A percentile compares a stretch with the other conserved stretches of the same genome.
phyloP scores from a whole-genome alignment of 2,329 filamentous ascomycete genomes.

The Chaetomium sp. region DNA sequence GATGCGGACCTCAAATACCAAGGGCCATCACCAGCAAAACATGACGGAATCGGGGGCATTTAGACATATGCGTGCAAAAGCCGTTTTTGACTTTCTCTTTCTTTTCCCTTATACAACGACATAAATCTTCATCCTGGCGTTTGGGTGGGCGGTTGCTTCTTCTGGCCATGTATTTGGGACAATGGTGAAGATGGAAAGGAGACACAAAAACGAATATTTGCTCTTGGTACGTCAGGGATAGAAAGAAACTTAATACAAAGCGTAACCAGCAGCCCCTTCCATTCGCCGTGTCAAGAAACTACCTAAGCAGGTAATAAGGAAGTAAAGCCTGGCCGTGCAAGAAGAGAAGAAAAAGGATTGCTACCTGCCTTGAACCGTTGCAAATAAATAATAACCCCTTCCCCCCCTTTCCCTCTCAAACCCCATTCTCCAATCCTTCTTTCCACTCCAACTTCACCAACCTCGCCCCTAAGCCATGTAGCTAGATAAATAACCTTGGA shows the following conservation, averaged over 20 bases:
- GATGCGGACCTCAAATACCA: no score
- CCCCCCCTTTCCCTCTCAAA: not conserved
- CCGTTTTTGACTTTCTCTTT: no score
- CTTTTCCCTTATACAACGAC: not conserved
- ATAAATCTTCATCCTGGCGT: not conserved
- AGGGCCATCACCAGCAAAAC: not conserved
- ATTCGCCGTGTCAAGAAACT: conserved; percentile 3
- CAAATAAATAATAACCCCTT: not conserved
- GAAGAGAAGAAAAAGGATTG: no score
- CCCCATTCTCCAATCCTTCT: not conserved
- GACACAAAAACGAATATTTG: not conserved
- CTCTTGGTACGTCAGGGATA: not conserved
- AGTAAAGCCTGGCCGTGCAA: not conserved
- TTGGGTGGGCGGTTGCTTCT: not conserved
- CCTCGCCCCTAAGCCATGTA: not conserved
- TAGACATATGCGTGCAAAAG: not conserved
- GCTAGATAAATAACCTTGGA: no score
- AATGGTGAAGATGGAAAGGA: not conserved
- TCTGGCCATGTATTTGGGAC: not conserved
- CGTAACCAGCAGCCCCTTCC: not conserved
- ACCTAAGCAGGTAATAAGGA: not conserved
- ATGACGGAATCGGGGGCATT: not conserved
- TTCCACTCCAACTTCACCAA: not conserved
- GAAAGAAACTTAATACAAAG: conserved; percentile 3
- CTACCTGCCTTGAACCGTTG: not conserved